Base-by-base conservation (phyloP, 768 basidiomycete genomes). In the Amanita phalloides region DNA sequence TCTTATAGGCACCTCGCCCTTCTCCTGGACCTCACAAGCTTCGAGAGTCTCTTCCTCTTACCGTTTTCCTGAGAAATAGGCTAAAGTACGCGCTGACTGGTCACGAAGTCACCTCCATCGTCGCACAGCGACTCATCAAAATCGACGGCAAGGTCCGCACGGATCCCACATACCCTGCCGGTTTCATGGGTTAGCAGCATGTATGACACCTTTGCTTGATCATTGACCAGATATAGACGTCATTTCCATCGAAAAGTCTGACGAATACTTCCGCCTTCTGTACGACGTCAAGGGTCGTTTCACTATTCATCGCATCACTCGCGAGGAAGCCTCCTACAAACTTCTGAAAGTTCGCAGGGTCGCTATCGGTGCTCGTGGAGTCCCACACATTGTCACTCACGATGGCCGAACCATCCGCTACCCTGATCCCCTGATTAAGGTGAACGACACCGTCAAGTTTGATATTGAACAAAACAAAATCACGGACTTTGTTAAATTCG, bases 241-340 rank as follows among this genome's bases (percentile, higher is more conserved):
- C 58, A 79, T 99, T 68, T 82, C 90, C 55, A 89, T 99, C 57
- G 95, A 99, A 72, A 95, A 96, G 70, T 97, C 95, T 23, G 90
- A 86, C 72, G 96, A 99, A 72, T 86, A 98, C 78, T 99, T 98
- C 86, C 95, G 96, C 70, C 82, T 98, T 55, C 78, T 99, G 39
- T 98, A 98, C 79, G 96, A 98, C 68, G 85, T 98, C 72, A 99
- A 99, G 78, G 96, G 96, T 60, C 96, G 96, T 60, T 99, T 99
- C 78, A 89, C 93, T 60, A 95, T 98, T 68, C 96, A 99, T 79
- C 91, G 96, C 63, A 98, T 99, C 80, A 93, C 93, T 50, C 80
- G 87, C 38, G 96, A 98, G 73, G 96, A 99, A 71, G 92, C 95
- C 45, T 74, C 77, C 61, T 97, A 92, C 83, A 97, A 97, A 73